A percentile compares a stretch with the other conserved stretches of the same genome.
Conservation (phyloP, 345 rosid species). For the Populus deltoides region DNA sequence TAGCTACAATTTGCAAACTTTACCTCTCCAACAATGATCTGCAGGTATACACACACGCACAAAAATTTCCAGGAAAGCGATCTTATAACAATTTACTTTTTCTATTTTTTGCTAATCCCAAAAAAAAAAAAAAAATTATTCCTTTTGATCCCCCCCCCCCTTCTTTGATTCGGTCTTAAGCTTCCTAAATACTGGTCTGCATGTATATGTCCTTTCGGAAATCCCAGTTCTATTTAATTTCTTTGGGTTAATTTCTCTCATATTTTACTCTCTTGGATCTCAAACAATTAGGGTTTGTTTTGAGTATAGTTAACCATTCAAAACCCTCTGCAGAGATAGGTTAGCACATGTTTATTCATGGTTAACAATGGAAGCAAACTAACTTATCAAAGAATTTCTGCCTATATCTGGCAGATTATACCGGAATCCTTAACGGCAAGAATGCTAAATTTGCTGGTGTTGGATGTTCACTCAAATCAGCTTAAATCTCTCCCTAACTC, state of each 20-base stretch:
- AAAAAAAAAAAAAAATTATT: neutral
- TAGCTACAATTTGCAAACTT: slow-evolving; percentile 57
- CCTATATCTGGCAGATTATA: slow-evolving; percentile 45
- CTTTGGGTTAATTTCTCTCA: neutral
- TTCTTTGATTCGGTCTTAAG: neutral
- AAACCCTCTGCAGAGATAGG: no score
- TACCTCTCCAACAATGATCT: slow-evolving; percentile 87
- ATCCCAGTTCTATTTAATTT: no score
- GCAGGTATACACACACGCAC: slow-evolving; percentile 37
- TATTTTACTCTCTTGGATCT: neutral
- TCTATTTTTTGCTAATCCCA: neutral
- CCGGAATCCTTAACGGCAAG: slow-evolving; percentile 84
- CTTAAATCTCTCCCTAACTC: slow-evolving; percentile 74
- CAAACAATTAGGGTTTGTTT: neutral
- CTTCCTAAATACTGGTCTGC: no score
- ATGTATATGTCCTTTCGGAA: no score
- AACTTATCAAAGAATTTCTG: neutral
- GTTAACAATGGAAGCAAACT: neutral
- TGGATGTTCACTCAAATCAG: slow-evolving; percentile 85
- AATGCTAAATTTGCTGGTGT: slow-evolving; percentile 62
- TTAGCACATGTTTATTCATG: no score
- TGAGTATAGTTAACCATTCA: neutral
- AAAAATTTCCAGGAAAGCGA: neutral
- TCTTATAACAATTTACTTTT: neutral
- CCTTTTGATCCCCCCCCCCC: neutral